A percentile compares a stretch with the other conserved stretches of the same genome.
These are phyloP conservation scores for Stemphylium lycopersici DNA, from an alignment of 2,329 filamentous ascomycete genomes.

Conservation along the genomic window DNA sequence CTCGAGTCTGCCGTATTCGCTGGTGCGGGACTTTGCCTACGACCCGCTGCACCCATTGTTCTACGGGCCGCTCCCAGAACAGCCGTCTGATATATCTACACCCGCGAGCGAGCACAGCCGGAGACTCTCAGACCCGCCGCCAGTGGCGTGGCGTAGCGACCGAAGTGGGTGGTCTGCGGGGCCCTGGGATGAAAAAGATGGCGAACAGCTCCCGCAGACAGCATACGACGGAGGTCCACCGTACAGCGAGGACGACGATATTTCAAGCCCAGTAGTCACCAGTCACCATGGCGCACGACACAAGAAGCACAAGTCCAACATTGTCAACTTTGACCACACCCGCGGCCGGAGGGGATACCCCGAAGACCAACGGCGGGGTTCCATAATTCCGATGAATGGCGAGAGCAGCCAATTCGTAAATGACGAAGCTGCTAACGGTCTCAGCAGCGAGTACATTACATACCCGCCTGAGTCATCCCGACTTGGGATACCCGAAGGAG, in stretches of 20 bases:
- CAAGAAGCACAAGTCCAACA: constrained; percentile 72
- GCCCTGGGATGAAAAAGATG: constrained; percentile 57
- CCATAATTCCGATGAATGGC: constrained; percentile 58
- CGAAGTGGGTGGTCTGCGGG: constrained; percentile 62
- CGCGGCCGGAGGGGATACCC: constrained; percentile 42
- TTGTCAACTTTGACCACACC: constrained; percentile 49
- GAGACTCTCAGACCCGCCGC: constrained; percentile 81
- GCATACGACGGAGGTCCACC: constrained; percentile 82
- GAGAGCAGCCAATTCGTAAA: constrained; percentile 77
- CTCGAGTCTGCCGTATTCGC: constrained; percentile 84
- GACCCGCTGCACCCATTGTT: constrained; percentile 81
- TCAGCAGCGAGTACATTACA: constrained; percentile 80
- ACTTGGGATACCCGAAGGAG: constrained; percentile 38
- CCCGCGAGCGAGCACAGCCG: constrained; percentile 77
- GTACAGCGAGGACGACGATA: constrained; percentile 93
- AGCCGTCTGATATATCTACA: constrained; percentile 82
- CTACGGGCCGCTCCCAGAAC: constrained; percentile 86
- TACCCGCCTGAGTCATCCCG: constrained; percentile 65
- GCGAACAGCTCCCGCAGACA: constrained; percentile 78
- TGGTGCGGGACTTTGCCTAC: constrained; percentile 96
- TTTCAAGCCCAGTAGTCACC: constrained; percentile 86
- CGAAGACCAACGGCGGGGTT: constrained; percentile 53
- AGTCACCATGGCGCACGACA: constrained; percentile 69
- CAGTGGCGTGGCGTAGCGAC: constrained; percentile 72
- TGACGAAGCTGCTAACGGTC: constrained; percentile 71